Base-by-base conservation (phyloP, 2,329 filamentous ascomycete genomes). In the Alternaria postmessia region DNA sequence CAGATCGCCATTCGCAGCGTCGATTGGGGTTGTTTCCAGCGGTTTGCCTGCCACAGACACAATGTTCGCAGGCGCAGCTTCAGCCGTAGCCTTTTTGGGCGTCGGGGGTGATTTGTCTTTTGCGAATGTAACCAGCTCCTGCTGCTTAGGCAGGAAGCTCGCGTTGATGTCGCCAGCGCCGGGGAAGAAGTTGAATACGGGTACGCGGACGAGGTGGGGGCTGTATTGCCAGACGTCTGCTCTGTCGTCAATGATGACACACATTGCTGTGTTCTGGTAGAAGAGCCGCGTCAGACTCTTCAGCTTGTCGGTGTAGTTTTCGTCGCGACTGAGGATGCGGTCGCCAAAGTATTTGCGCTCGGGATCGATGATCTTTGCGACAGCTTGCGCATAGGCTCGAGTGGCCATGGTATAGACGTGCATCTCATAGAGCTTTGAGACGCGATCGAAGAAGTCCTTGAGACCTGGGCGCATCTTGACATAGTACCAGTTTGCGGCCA, bases 391-490 rank as follows among this genome's bases (percentile, higher is more conserved):
- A 75, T 99, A 99, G n/a, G 94, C 92, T 65, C 95, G 88, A 22
- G 95, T 99, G 57, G 94, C 95, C 95, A 99, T 99, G 43, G 95
- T 99, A 82, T 99, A 99, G 64, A 99, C 94, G 77, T 99, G 95
- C 73, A 98, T 84, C 81, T 99, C 95, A 80, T 95, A 99, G 71
- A 95, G 83, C 72, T 89, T 86, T 1, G 93, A 88, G 48, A 97
- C 86, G 53, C 88, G 87, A 59, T 91, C 84, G 49, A 99, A 84
- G 74, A 99, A 99, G 42, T 90, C 87, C 63, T 88, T 84, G 51
- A 98, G 81, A 3, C 94, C 93, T 0, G 95, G 95, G 36, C 95
- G 92, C 81, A 97, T 88, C 82, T 99, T 99, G 83, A 99, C 96
- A 79, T 98, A 99, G 80, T 99, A 99, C 86, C 91, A 97, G 70